Evolutionary conservation across 305 asterid genomes (phyloP).

Genomic region (Coffea humblotiana): DNA sequence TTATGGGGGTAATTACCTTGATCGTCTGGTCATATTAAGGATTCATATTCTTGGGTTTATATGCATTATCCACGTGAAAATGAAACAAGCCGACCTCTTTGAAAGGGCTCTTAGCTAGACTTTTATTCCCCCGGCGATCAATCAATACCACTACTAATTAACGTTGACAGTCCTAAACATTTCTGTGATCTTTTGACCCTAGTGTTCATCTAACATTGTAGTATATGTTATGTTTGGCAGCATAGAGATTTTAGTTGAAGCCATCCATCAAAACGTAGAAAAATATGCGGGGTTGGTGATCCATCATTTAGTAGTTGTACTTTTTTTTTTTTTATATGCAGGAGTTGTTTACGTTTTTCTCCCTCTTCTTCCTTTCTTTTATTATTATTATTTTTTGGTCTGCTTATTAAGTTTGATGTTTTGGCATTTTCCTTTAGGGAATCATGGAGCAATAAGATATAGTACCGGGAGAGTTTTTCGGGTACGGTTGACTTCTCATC

Average conservation of each 20-base stretch:
- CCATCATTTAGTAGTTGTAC: background rate
- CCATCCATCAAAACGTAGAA: constrained; percentile 9
- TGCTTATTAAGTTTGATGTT: background rate
- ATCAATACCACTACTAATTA: too few species aligned
- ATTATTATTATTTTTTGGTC: too few species aligned
- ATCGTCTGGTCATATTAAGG: background rate
- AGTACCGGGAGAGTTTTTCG: background rate
- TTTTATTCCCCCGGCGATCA: too few species aligned
- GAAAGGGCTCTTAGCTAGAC: too few species aligned
- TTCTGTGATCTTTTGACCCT: constrained; percentile 12
- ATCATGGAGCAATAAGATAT: background rate
- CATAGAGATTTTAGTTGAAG: constrained; percentile 5
- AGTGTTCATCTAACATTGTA: constrained; percentile 21
- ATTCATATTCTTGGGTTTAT: too few species aligned
- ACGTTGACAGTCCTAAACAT: constrained; percentile 24
- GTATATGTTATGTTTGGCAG: constrained; percentile 27
- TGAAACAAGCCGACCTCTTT: too few species aligned
- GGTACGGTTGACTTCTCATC: background rate
- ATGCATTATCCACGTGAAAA: too few species aligned
- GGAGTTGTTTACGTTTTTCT: background rate
- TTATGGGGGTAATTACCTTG: too few species aligned
- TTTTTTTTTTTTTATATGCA: background rate
- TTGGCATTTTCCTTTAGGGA: constrained; percentile 1
- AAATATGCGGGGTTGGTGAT: constrained; percentile 6
- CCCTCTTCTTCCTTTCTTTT: background rate